These are phyloP conservation scores for Vitis hybrid DNA, from an alignment of 177 flowering plant species.

Conservation along the genomic window DNA sequence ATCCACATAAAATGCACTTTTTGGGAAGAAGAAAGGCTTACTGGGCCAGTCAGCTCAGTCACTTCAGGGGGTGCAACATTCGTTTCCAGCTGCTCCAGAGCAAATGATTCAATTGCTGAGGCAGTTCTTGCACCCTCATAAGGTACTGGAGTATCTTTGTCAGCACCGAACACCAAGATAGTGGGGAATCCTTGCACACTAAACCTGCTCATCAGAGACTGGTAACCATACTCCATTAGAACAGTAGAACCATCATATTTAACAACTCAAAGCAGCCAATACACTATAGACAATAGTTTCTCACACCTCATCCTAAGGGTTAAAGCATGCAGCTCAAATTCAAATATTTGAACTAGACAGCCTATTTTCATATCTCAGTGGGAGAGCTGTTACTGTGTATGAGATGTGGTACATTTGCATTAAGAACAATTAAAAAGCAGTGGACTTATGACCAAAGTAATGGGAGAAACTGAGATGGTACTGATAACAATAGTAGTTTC, in stretches of 20 bases:
- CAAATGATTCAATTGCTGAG: conserved; percentile 85
- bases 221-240: conserved; percentile 30
- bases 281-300: not conserved
- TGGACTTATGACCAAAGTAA: not conserved
- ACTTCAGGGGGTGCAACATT: conserved; percentile 85
- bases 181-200: conserved; percentile 96
- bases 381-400: not conserved
- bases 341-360: not conserved
- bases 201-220: conserved; percentile 95
- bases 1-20: conserved; percentile 8
- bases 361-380: not conserved
- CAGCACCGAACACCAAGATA: conserved; percentile 89
- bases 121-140: conserved; percentile 91
- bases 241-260: conserved; percentile 18
- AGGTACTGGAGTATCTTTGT: conserved; percentile 69
- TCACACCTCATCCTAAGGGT: not conserved
- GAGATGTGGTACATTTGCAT: not conserved
- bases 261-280: not conserved
- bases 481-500: not conserved
- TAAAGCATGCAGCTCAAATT: not conserved
- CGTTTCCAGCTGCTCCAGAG: conserved; percentile 78
- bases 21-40: conserved; percentile 26
- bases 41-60: conserved; percentile 74
- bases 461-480: not conserved
- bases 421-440: not conserved